Evolutionary conservation across 1,284 basidiomycete species (phyloP).

Genomic region (Marasmius tenuissimus): DNA sequence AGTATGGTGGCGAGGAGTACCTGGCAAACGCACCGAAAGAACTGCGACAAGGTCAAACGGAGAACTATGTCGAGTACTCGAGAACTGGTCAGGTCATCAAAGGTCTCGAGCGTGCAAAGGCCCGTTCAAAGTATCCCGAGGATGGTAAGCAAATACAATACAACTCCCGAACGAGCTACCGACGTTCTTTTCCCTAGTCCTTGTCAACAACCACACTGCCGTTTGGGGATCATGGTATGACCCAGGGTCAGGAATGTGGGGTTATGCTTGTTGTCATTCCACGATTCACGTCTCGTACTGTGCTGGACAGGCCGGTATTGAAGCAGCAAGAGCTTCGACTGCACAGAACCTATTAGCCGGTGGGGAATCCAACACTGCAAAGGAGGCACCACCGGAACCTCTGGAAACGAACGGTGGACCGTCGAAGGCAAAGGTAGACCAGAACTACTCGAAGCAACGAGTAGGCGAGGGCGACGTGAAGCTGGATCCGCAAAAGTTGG

Average conservation of each 20-base stretch:
- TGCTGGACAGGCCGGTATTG: slow-evolving; percentile 86
- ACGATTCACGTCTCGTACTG: slow-evolving; percentile 89
- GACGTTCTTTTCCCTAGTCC: slow-evolving; percentile 49
- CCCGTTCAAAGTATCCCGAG: slow-evolving; percentile 90
- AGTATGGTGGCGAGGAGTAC: slow-evolving; percentile 95
- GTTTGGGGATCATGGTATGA: slow-evolving; percentile 99
- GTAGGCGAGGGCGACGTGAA: slow-evolving; percentile 76
- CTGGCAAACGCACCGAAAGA: slow-evolving; percentile 87
- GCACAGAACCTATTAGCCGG: slow-evolving; percentile 65
- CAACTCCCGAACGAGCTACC: slow-evolving; percentile 2
- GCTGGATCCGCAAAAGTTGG: slow-evolving; percentile 68
- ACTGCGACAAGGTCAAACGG: slow-evolving; percentile 90
- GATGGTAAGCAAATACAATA: slow-evolving; percentile 63
- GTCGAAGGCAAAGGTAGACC: slow-evolving; percentile 49
- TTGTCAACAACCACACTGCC: slow-evolving; percentile 88
- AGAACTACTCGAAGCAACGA: slow-evolving; percentile 66
- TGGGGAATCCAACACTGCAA: slow-evolving; percentile 22
- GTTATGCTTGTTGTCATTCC: slow-evolving; percentile 95
- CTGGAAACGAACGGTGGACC: slow-evolving; percentile 21
- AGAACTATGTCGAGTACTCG: slow-evolving; percentile 98
- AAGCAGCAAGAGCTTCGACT: slow-evolving; percentile 71
- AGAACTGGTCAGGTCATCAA: slow-evolving; percentile 89
- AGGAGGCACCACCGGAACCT: slow-evolving; percentile 23
- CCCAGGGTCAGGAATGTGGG: slow-evolving; percentile 74
- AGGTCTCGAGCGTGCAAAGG: slow-evolving; percentile 86